Evolutionary conservation across 371 early-diverging fungal species (phyloP).

Genomic region (Mucor mucedo): DNA sequence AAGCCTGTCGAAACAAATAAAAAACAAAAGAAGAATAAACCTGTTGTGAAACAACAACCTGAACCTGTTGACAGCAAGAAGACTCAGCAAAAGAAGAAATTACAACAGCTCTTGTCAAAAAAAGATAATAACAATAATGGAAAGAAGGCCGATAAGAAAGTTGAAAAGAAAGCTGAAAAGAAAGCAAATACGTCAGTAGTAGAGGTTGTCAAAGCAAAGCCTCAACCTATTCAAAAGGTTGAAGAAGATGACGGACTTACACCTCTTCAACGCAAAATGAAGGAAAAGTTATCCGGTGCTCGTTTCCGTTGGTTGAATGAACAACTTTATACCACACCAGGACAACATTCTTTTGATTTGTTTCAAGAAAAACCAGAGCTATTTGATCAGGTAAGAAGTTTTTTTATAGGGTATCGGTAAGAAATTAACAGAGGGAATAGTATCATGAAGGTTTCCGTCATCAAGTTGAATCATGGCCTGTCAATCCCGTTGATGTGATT

Average conservation of each 20-base stretch:
- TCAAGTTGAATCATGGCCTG: conserved; percentile 96
- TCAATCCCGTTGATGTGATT: conserved; percentile 93
- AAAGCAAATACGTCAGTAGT: background rate
- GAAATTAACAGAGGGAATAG: conserved; percentile 26
- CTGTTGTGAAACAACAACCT: conserved; percentile 10
- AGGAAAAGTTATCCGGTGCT: conserved; percentile 82
- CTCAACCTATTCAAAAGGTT: conserved; percentile 1
- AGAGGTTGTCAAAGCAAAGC: background rate
- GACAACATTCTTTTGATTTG: conserved; percentile 74
- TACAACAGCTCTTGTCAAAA: conserved; percentile 32
- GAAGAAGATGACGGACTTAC: conserved; percentile 51
- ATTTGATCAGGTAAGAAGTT: conserved; percentile 78
- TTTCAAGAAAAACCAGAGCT: conserved; percentile 86
- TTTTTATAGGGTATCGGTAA: no score
- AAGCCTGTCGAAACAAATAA: conserved; percentile 16
- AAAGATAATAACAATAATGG: conserved; percentile 7
- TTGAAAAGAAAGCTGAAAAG: conserved; percentile 1
- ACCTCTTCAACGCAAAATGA: conserved; percentile 83
- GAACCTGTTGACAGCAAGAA: conserved; percentile 9
- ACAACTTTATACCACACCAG: conserved; percentile 87
- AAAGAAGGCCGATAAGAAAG: conserved; percentile 3
- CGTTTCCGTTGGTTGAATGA: conserved; percentile 97
- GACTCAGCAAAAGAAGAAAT: conserved; percentile 27
- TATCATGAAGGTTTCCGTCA: conserved; percentile 97
- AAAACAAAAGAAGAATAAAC: conserved; percentile 1